Evolutionary conservation across 805 yeast genomes (phyloP).

Genomic region (Candida incommunis): DNA sequence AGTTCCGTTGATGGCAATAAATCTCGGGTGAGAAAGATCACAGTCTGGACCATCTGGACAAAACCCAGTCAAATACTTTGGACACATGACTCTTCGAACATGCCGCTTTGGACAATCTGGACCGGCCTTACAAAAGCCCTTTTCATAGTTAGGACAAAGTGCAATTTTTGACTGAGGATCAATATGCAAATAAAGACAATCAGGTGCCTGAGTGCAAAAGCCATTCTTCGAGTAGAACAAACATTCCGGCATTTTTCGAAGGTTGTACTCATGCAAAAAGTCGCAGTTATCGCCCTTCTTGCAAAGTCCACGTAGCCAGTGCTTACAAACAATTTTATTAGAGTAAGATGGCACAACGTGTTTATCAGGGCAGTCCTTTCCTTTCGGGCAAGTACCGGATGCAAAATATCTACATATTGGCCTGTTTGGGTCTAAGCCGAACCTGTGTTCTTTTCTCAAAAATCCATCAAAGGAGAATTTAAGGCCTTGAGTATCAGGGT

Average conservation of each 20-base stretch:
- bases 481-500: slow-evolving; percentile 27
- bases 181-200: slow-evolving; percentile 82
- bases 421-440: slow-evolving; percentile 77
- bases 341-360: slow-evolving; percentile 57
- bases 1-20: slow-evolving; percentile 25
- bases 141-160: slow-evolving; percentile 66
- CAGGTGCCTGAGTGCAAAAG: slow-evolving; percentile 78
- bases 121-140: slow-evolving; percentile 88
- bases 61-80: slow-evolving; percentile 72
- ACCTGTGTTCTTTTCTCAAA: slow-evolving; percentile 61
- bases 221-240: slow-evolving; percentile 62
- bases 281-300: slow-evolving; percentile 96
- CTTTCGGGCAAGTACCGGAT: slow-evolving; percentile 67
- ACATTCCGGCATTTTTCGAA: slow-evolving; percentile 95
- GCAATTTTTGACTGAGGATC: slow-evolving; percentile 86
- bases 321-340: slow-evolving; percentile 87
- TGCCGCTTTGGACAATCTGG: slow-evolving; percentile 77
- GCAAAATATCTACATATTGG: slow-evolving; percentile 73
- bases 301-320: slow-evolving; percentile 95
- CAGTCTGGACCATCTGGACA: slow-evolving; percentile 83
- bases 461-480: slow-evolving; percentile 68
- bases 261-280: slow-evolving; percentile 85
- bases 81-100: slow-evolving; percentile 61
- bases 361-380: slow-evolving; percentile 73
- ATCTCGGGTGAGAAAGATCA: slow-evolving; percentile 70